Evolutionary conservation across 495 filamentous ascomycete genomes (phyloP).

Genomic region (Aspergillus mulundensis): DNA sequence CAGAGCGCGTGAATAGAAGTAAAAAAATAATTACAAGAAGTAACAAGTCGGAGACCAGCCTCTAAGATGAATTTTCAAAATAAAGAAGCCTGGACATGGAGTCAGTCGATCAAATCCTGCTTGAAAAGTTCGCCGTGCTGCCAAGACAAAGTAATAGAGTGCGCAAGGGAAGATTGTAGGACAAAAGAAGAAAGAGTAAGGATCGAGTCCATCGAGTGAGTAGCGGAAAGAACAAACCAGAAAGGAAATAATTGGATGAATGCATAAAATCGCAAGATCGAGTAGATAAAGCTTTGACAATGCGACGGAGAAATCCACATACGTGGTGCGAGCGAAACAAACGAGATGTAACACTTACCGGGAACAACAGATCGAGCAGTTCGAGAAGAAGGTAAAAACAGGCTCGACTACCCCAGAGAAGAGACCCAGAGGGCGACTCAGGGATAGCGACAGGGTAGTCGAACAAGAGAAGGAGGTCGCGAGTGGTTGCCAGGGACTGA

Average conservation of each 20-base stretch:
- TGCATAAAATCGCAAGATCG: background rate
- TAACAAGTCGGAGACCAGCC: conserved; percentile 12
- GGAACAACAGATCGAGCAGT: conserved; percentile 10
- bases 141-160: conserved; percentile 35
- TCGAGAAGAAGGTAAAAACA: background rate
- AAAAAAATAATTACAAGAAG: conserved; percentile 5
- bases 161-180: conserved; percentile 17
- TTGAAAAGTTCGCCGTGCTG: conserved; percentile 38
- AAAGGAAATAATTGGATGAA: background rate
- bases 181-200: background rate
- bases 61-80: conserved; percentile 6
- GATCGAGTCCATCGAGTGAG: conserved; percentile 13
- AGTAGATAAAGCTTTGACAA: conserved; percentile 8
- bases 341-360: conserved; percentile 17
- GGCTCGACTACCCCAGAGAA: background rate
- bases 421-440: background rate
- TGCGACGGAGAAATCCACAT: background rate
- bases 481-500: conserved; percentile 38
- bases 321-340: conserved; percentile 11
- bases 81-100: conserved; percentile 29
- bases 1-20: background rate
- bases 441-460: conserved; percentile 1
- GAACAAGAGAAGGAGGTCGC: conserved; percentile 20
- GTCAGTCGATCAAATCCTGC: conserved; percentile 25
- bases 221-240: conserved; percentile 5